Conservation (phyloP, 139 green algal genomes). For the Chlorella sp. region DNA sequence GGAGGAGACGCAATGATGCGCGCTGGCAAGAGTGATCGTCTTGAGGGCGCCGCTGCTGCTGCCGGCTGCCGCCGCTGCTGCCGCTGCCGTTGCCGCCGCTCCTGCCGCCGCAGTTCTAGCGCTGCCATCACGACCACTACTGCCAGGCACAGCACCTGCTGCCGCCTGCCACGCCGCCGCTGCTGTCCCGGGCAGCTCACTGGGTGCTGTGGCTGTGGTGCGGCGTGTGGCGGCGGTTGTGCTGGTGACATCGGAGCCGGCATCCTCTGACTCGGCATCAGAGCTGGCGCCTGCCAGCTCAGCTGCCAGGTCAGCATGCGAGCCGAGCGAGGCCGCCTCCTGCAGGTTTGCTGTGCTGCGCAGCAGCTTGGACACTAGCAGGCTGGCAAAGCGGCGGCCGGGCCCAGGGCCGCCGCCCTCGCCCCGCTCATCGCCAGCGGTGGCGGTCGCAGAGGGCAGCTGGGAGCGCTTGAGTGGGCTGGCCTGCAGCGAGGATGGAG, state of each 20-base stretch:
- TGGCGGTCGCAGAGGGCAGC: not conserved
- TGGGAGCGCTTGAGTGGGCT: too few relatives aligned
- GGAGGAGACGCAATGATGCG: slow-evolving; percentile 7
- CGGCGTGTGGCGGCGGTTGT: not conserved
- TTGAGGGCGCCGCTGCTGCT: not conserved
- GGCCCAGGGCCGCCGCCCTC: not conserved
- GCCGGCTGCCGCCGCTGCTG: not conserved
- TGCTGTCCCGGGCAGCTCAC: not conserved
- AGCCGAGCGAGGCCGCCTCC: not conserved
- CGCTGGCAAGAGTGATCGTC: slow-evolving; percentile 3
- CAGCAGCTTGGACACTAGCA: slow-evolving; percentile 39
- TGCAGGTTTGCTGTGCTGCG: slow-evolving; percentile 21
- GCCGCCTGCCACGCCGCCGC: too few relatives aligned
- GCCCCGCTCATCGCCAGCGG: not conserved
- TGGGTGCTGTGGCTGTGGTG: not conserved
- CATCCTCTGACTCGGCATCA: slow-evolving; percentile 2
- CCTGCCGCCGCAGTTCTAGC: not conserved
- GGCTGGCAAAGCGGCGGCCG: slow-evolving; percentile 26
- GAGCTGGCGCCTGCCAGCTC: not conserved
- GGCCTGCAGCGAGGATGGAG: too few relatives aligned
- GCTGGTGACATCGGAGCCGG: not conserved
- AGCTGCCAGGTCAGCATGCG: not conserved
- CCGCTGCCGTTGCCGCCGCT: not conserved
- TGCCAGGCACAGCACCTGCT: not conserved
- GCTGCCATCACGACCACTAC: not conserved